phyloP scores from a whole-genome alignment of 495 filamentous ascomycete species.

The Hypoxylon rickii region DNA sequence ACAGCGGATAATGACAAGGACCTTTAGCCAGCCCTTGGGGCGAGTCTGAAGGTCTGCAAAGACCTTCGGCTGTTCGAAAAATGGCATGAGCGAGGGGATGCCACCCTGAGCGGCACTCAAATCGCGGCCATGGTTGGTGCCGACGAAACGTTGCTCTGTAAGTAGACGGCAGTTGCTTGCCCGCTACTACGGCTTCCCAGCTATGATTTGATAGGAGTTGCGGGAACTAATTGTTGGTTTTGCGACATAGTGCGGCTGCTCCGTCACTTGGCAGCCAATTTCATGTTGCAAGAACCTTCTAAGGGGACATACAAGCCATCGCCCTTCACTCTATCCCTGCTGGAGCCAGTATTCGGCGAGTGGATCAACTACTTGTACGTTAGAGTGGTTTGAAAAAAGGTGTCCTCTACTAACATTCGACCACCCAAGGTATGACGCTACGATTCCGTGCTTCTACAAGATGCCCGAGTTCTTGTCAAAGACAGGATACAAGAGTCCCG shows the following conservation, averaged over 20 bases:
- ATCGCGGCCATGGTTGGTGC: no score
- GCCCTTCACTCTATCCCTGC: neutral
- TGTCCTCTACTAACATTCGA: no score
- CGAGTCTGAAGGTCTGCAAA: neutral
- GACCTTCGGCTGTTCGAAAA: neutral
- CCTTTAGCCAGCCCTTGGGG: neutral
- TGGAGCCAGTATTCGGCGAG: neutral
- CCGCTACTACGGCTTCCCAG: no score
- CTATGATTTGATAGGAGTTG: no score
- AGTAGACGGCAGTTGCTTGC: neutral
- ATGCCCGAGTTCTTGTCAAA: neutral
- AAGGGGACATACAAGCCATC: neutral
- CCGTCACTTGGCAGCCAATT: neutral
- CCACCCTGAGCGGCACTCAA: no score
- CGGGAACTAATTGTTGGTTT: no score
- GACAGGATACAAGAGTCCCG: neutral
- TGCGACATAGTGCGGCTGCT: neutral
- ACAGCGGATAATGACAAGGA: neutral
- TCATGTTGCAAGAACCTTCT: neutral
- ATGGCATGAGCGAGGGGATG: neutral
- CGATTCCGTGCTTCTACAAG: neutral
- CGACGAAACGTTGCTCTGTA: neutral
- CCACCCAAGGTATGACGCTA: neutral
- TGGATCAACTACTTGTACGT: neutral
- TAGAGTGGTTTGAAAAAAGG: no score